A percentile compares a stretch with the other conserved stretches of the same genome.
phyloP scores from a whole-genome alignment of 352 stramenopile species.

The Pythium dissotocum region DNA sequence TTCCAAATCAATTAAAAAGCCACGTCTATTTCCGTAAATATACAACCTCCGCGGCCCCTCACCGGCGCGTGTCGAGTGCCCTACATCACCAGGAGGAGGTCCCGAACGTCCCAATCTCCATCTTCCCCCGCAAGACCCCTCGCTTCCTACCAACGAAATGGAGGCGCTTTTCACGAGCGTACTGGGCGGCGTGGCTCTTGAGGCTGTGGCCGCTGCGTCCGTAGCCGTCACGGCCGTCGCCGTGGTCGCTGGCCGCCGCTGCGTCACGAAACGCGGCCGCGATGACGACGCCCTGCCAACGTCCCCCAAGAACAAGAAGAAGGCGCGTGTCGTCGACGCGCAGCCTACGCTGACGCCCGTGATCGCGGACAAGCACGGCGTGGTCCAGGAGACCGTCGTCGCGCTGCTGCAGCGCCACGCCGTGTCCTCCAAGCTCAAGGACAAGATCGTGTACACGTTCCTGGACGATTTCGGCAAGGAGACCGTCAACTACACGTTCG shows the following conservation, averaged over 20 bases:
- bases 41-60: neutral
- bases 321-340: conserved; percentile 1
- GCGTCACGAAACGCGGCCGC: conserved; percentile 25
- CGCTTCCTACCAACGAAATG: neutral
- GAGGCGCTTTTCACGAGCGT: conserved; percentile 37
- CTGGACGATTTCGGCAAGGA: conserved; percentile 73
- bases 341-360: conserved; percentile 4
- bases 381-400: conserved; percentile 29
- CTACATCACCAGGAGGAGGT: neutral
- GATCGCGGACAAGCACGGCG: conserved; percentile 32
- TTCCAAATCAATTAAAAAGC: conserved; percentile 11
- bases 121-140: neutral
- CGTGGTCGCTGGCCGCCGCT: conserved; percentile 18
- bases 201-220: conserved; percentile 51
- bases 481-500: conserved; percentile 64
- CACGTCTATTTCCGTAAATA: conserved; percentile 7
- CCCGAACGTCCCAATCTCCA: neutral
- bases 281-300: conserved; percentile 3
- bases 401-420: conserved; percentile 53
- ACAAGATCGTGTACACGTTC: conserved; percentile 84
- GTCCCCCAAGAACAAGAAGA: conserved; percentile 7
- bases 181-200: conserved; percentile 42
- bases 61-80: neutral
- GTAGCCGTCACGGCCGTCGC: conserved; percentile 31
- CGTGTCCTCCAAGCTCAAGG: conserved; percentile 35